phyloP scores from a whole-genome alignment of 495 filamentous ascomycete species.

The Penicillium coprophilum region DNA sequence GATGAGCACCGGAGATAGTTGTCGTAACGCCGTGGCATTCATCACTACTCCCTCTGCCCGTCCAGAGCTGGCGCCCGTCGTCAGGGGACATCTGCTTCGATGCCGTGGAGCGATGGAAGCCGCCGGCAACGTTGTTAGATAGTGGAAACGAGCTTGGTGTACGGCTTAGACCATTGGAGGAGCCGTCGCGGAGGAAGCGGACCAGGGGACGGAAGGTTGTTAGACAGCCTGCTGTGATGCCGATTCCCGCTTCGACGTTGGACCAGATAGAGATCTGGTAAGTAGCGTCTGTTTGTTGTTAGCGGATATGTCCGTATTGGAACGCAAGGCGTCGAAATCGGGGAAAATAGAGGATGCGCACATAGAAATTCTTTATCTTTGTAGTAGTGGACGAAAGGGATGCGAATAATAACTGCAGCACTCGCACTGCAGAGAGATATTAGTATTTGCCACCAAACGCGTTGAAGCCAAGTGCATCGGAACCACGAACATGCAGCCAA shows the following conservation, averaged over 20 bases:
- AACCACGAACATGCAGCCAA: conserved; percentile 37
- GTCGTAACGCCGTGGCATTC: conserved; percentile 29
- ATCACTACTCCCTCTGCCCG: conserved; percentile 17
- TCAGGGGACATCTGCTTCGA: conserved; percentile 15
- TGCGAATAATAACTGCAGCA: conserved; percentile 37
- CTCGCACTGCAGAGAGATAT: conserved; percentile 30
- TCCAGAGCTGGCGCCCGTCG: conserved; percentile 22
- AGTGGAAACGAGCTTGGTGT: conserved; percentile 23
- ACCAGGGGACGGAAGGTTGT: conserved; percentile 41
- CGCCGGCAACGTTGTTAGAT: conserved; percentile 19
- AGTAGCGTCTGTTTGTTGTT: conserved; percentile 26
- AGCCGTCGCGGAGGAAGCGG: conserved; percentile 31
- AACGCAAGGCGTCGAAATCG: background rate
- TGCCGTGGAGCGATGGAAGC: conserved; percentile 11
- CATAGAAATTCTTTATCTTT: conserved; percentile 33
- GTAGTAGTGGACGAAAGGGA: conserved; percentile 33
- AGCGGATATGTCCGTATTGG: background rate
- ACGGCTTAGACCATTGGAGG: conserved; percentile 19
- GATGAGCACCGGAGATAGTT: conserved; percentile 26
- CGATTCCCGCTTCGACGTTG: conserved; percentile 39
- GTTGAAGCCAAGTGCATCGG: conserved; percentile 1
- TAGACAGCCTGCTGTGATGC: conserved; percentile 43
- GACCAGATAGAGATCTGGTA: conserved; percentile 44
- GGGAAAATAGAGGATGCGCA: conserved; percentile 13
- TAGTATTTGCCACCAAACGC: conserved; percentile 1